Percentiles rank a stretch among this genome's conserved stretches.
Conservation (phyloP, 1,139 yeast genomes). For the Kurtzmaniella natalensis region DNA sequence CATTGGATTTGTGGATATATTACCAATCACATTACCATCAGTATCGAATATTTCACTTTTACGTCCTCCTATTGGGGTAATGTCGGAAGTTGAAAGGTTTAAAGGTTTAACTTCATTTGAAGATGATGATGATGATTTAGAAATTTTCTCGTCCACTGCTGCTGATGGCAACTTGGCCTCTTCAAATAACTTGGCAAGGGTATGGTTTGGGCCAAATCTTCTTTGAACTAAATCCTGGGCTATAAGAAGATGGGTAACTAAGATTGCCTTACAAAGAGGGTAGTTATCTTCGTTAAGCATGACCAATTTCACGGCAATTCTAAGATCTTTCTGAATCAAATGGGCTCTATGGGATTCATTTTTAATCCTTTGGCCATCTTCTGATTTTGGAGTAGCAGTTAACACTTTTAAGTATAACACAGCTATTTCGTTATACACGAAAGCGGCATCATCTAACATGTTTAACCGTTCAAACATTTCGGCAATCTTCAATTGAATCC, state of each 20-base stretch:
- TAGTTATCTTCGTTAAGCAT: constrained; percentile 51
- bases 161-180: background rate
- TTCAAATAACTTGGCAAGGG: constrained; percentile 1
- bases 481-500: constrained; percentile 78
- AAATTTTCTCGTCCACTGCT: background rate
- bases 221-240: constrained; percentile 51
- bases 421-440: constrained; percentile 63
- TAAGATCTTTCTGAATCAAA: constrained; percentile 64
- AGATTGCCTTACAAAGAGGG: constrained; percentile 51
- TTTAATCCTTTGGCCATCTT: constrained; percentile 18
- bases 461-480: constrained; percentile 76
- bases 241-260: constrained; percentile 58
- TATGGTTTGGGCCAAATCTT: constrained; percentile 11
- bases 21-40: constrained; percentile 16
- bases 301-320: constrained; percentile 65
- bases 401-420: constrained; percentile 59
- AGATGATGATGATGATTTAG: background rate
- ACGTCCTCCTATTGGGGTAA: constrained; percentile 1
- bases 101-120: background rate
- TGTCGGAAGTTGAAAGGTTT: too few relatives aligned
- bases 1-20: constrained; percentile 31
- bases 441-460: constrained; percentile 58
- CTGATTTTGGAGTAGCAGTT: constrained; percentile 25
- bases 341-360: constrained; percentile 44
- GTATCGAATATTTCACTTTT: constrained; percentile 3